Percentiles rank a stretch among this genome's conserved stretches.
Conservation (phyloP, 441 rosid genomes). For the Geranium incanum region DNA sequence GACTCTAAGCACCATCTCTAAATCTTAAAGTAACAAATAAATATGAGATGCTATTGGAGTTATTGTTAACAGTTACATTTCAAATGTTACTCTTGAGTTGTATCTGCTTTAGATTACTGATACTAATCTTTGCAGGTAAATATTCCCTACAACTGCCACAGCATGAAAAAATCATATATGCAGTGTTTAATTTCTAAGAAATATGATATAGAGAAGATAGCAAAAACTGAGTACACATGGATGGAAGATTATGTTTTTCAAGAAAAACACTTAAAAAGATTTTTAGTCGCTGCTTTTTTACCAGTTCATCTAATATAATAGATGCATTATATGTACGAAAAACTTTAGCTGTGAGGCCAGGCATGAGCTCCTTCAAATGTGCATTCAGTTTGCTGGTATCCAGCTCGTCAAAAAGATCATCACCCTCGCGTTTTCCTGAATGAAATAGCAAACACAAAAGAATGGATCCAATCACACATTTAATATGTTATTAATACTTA, state of each 20-base stretch:
- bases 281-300: slow-evolving; percentile 27
- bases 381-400: slow-evolving; percentile 90
- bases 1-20: too few relatives aligned
- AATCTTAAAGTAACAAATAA: too few relatives aligned
- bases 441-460: slow-evolving; percentile 14
- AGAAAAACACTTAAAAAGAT: background rate
- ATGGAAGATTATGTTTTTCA: background rate
- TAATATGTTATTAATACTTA: slow-evolving; percentile 8
- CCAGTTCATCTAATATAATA: slow-evolving; percentile 84
- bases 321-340: slow-evolving; percentile 99
- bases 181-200: background rate
- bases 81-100: too few relatives aligned
- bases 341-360: slow-evolving; percentile 97
- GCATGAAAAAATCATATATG: background rate
- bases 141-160: too few relatives aligned
- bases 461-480: slow-evolving; percentile 15
- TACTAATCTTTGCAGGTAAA: too few relatives aligned
- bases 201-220: background rate
- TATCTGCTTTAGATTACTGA: too few relatives aligned
- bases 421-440: slow-evolving; percentile 60
- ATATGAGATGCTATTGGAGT: too few relatives aligned
- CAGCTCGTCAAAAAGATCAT: slow-evolving; percentile 82
- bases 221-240: background rate
- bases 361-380: slow-evolving; percentile 95
- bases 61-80: too few relatives aligned